Percentiles rank a stretch among this genome's conserved stretches.
phyloP scores from a whole-genome alignment of 208 protist species.

The Acanthamoeba culbertsoni region DNA sequence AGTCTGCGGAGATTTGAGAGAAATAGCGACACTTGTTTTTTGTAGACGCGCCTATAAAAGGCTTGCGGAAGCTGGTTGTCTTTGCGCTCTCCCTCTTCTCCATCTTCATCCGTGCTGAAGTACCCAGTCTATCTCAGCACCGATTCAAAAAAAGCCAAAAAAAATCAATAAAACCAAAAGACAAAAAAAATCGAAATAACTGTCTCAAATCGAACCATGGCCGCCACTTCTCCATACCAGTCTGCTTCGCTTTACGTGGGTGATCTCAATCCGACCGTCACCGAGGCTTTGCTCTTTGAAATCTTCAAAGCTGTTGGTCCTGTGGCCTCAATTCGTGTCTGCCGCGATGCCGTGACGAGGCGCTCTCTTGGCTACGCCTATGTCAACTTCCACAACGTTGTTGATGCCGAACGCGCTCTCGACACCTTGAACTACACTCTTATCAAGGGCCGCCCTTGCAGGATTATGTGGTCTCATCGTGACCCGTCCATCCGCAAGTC shows the following conservation, averaged over 20 bases:
- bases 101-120: neutral
- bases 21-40: too few species aligned
- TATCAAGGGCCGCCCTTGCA: slow-evolving; percentile 93
- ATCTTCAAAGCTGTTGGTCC: slow-evolving; percentile 97
- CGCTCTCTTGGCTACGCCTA: slow-evolving; percentile 98
- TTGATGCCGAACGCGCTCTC: slow-evolving; percentile 95
- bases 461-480: slow-evolving; percentile 99
- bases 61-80: too few species aligned
- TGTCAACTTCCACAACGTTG: slow-evolving; percentile 97
- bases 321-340: slow-evolving; percentile 97
- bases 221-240: slow-evolving; percentile 52
- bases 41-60: too few species aligned
- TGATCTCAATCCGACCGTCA: slow-evolving; percentile 94
- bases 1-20: too few species aligned
- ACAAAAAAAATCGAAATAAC: neutral
- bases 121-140: neutral
- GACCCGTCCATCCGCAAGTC: slow-evolving; percentile 95
- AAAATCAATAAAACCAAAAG: slow-evolving; percentile 19
- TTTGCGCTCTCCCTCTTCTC: neutral
- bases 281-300: slow-evolving; percentile 95
- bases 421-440: slow-evolving; percentile 97
- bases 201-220: neutral
- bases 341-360: slow-evolving; percentile 96
- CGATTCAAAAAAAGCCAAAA: neutral
- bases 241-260: slow-evolving; percentile 97